Base-by-base conservation (phyloP, 2,329 filamentous ascomycete species). In the Colletotrichum liriopes region DNA sequence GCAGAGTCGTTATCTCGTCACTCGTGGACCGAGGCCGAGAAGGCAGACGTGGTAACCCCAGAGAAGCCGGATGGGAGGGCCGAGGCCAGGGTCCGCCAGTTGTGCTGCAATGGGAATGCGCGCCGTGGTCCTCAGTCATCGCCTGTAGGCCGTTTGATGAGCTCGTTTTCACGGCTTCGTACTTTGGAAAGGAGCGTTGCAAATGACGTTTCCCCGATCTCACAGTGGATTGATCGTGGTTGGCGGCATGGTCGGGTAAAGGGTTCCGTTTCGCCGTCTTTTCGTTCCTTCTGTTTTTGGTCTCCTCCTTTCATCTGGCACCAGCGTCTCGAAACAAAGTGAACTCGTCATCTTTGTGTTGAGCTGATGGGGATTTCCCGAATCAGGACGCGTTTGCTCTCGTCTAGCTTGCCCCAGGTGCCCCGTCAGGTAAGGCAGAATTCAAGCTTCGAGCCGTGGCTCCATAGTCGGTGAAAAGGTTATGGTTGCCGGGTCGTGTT, bases 341-440 rank as follows among this genome's bases (percentile, higher is more conserved):
- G 29, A 45, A 72, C 45, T 69, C 69, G 65, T 69, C 58, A 72
- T 69, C 29, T 41, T 51, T 26, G 35, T 14, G 18, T 56, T 52
- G 58, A 63, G 26, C 49, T 26, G 49, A 58, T 52, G 64, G 64
- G 41, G 68, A 58, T 29, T n/a, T 62, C 5, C 29, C n/a, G 45
- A 59, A 35, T 16, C 55, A 62, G 41, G 59, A 68, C 65, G 65
- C 69, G 51, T 68, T 51, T 68, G 52, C 69, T 71, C 37, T 51
- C 18, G 39, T 67, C 60, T 32, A 71, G 63, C 68, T 67, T 71
- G 68, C 63, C 67, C 68, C 56, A 67, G 56, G 49, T 62, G 63
- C 67, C 62, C 63, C 67, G 32, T 71, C 67, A 67, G 67, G 67
- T 71, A 71, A 61, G 67, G 67, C 67, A 67, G 55, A 71, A 62